phyloP scores from a whole-genome alignment of 805 yeast genomes.

The Henningerozyma blattae region DNA sequence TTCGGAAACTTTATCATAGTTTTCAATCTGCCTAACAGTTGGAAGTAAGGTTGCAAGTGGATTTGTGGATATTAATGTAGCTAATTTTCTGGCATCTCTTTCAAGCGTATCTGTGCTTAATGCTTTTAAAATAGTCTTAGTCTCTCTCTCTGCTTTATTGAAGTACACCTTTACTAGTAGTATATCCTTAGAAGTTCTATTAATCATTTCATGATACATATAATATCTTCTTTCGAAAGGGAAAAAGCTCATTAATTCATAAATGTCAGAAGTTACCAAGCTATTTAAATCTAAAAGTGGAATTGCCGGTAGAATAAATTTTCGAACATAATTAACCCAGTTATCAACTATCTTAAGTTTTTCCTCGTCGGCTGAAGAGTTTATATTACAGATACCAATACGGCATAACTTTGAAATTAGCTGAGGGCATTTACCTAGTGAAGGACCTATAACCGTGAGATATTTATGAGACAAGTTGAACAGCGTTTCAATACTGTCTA shows the following conservation, averaged over 20 bases:
- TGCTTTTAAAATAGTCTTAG: conserved; percentile 68
- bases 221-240: conserved; percentile 57
- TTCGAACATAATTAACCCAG: conserved; percentile 56
- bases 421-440: conserved; percentile 34
- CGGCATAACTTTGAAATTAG: conserved; percentile 50
- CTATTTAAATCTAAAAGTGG: conserved; percentile 44
- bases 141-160: conserved; percentile 61
- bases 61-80: conserved; percentile 59
- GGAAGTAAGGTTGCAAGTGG: conserved; percentile 70
- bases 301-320: conserved; percentile 54
- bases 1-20: conserved; percentile 76
- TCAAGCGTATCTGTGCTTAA: conserved; percentile 69
- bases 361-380: conserved; percentile 2
- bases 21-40: conserved; percentile 72
- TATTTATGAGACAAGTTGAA: conserved; percentile 36
- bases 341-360: conserved; percentile 10
- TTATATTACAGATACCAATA: conserved; percentile 35
- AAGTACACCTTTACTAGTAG: conserved; percentile 46
- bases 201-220: conserved; percentile 68
- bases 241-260: conserved; percentile 37
- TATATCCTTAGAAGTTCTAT: conserved; percentile 42
- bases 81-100: conserved; percentile 59
- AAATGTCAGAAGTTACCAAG: conserved; percentile 49
- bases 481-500: conserved; percentile 32
- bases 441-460: conserved; percentile 43